Evolutionary conservation across 1,284 basidiomycete species (phyloP), one percentile per base, ranked within the genome.

Genomic region (Pyrrhoderma noxium): DNA sequence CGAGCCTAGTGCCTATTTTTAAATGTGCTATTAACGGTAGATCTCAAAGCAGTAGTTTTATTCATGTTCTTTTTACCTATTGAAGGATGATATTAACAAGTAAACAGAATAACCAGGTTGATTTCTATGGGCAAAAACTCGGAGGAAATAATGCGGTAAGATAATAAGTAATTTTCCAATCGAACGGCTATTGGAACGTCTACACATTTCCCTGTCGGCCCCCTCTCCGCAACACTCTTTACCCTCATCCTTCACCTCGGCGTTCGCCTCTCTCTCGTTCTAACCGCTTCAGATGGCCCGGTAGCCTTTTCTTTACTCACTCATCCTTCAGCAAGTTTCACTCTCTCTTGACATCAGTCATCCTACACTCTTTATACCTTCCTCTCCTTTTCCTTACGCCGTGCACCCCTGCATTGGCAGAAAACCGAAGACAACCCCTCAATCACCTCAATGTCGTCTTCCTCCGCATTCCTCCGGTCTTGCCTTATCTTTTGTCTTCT

Each of bases 331-430:
- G 21, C 18, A 21, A 14, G 36, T 38, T 40, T 8, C 34, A 8
- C 11, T 2, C 27, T 25, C 22, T 19, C 23, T 46, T 16, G 42
- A 45, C 49, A 21, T 38, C 36, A 45, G 41, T 46, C 41, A 19
- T 23, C 49, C 18, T 21, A 44, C 49, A 19, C 43, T 51, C 49
- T 35, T 51, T 51, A 25, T 13, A 13, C 44, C 18, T 25, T 23
- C 8, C 49, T 23, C 34, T 51, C 49, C 11, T 50, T 51, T 31
- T 31, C 21, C n/a, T 35, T 14, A 13, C 16, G 44, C 49, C 43
- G 49, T 45, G 49, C 49, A 31, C 11, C 36, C 45, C 35, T 45
- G 42, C 44, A 41, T 36, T 40, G 49, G 49, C 49, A 37, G 25
- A 19, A 47, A 39, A 23, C 21, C 18, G 13, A 21, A 22, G 27